Percentiles rank a stretch among this genome's conserved stretches.
These are phyloP conservation scores for Bretschneidera sinensis DNA, from an alignment of 345 rosid species.

Conservation along the genomic window DNA sequence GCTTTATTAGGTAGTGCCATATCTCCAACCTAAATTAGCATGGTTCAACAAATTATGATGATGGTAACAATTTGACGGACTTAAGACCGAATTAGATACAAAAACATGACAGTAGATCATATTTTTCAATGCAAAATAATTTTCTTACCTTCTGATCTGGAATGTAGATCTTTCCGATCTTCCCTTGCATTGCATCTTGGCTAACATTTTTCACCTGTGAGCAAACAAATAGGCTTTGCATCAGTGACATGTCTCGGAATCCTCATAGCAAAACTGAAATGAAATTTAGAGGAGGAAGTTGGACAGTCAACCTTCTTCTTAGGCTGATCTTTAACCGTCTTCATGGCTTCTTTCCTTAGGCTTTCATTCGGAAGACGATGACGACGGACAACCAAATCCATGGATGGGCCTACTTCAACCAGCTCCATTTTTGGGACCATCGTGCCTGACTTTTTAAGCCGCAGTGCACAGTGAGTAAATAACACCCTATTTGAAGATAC, in stretches of 20 bases:
- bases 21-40: conserved; percentile 47
- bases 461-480: conserved; percentile 78
- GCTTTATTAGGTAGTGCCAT: conserved; percentile 53
- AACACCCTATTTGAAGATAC: conserved; percentile 56
- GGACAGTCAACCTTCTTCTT: conserved; percentile 72
- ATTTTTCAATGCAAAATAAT: not conserved
- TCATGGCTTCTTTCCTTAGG: conserved; percentile 84
- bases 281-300: not conserved
- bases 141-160: conserved; percentile 87
- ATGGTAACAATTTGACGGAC: not conserved
- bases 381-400: conserved; percentile 91
- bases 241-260: conserved; percentile 6
- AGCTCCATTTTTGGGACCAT: conserved; percentile 89
- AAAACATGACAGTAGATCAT: not conserved
- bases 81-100: not conserved
- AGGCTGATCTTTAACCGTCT: conserved; percentile 52
- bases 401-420: conserved; percentile 90
- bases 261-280: not conserved
- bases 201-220: conserved; percentile 70
- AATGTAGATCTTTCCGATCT: conserved; percentile 66
- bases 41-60: not conserved
- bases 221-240: conserved; percentile 7
- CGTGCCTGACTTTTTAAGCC: conserved; percentile 82
- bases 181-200: conserved; percentile 58
- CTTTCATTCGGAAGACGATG: conserved; percentile 83